These are phyloP conservation scores for Colletotrichum sojae DNA, from an alignment of 2,329 filamentous ascomycete genomes.

Conservation along the genomic window DNA sequence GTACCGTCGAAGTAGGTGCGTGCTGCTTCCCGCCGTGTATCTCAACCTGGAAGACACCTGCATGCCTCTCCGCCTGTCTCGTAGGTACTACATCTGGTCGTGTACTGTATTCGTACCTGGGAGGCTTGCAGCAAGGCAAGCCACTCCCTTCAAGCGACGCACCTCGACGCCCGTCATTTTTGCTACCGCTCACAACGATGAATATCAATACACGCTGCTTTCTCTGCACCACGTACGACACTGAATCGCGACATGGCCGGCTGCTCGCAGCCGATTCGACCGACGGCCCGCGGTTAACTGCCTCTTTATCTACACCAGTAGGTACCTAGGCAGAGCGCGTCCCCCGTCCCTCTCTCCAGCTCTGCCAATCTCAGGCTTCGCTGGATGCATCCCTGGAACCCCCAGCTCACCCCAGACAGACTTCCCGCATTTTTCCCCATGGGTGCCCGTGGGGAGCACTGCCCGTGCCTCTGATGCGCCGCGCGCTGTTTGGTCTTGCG, in stretches of 20 bases:
- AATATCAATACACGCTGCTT: no score
- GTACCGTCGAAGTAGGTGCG: no score
- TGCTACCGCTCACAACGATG: neutral
- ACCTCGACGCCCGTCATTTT: slow-evolving; percentile 4
- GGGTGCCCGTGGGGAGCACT: slow-evolving; percentile 11
- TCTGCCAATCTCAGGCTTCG: slow-evolving; percentile 13
- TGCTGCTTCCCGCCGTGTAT: no score
- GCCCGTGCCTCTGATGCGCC: slow-evolving; percentile 25
- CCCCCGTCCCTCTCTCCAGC: slow-evolving; percentile 18
- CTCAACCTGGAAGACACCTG: no score
- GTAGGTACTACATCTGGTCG: neutral
- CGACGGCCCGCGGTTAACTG: slow-evolving; percentile 16
- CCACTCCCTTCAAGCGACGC: no score
- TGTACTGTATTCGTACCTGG: neutral
- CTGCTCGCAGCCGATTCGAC: slow-evolving; percentile 15
- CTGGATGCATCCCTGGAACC: slow-evolving; percentile 16
- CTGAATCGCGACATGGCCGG: slow-evolving; percentile 1
- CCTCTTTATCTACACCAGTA: neutral
- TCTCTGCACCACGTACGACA: neutral
- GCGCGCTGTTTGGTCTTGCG: slow-evolving; percentile 27
- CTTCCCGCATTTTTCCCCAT: slow-evolving; percentile 37
- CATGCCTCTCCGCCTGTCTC: neutral
- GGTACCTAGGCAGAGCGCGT: neutral
- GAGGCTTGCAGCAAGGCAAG: slow-evolving; percentile 6
- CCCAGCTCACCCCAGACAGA: slow-evolving; percentile 22